Conservation (phyloP, 2,329 filamentous ascomycete genomes). For the Anisogramma anomala region DNA sequence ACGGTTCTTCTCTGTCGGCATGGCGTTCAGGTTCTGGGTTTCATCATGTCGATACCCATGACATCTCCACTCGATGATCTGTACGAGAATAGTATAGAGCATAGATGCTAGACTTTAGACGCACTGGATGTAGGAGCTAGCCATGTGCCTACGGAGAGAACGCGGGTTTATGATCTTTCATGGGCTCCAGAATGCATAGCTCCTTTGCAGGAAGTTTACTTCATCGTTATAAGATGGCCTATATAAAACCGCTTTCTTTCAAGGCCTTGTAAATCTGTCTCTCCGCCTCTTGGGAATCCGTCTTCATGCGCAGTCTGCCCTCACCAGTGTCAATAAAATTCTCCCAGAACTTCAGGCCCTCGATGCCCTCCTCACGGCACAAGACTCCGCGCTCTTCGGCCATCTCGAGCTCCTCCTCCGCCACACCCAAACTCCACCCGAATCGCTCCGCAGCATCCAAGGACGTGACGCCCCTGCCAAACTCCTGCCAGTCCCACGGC, state of each 20-base stretch:
- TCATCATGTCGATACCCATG: conserved; percentile 12
- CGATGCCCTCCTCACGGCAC: conserved; percentile 83
- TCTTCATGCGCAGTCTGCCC: conserved; percentile 20
- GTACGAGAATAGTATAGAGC: conserved; percentile 10
- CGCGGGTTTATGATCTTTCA: neutral
- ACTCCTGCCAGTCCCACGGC: conserved; percentile 63
- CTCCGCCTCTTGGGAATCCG: conserved; percentile 24
- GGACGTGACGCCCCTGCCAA: conserved; percentile 77
- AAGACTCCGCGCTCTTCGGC: conserved; percentile 80
- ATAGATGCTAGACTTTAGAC: neutral
- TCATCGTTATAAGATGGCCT: too few relatives aligned
- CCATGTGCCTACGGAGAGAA: neutral
- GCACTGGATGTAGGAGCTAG: conserved; percentile 5
- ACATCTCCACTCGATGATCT: conserved; percentile 13
- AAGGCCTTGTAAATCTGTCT: conserved; percentile 34
- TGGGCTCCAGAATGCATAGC: neutral
- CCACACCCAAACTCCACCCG: conserved; percentile 94
- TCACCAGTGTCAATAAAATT: conserved; percentile 52
- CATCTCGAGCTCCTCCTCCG: conserved; percentile 93
- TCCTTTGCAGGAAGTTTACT: neutral
- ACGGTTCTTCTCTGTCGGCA: neutral
- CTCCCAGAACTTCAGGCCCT: conserved; percentile 87
- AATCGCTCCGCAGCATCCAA: conserved; percentile 83
- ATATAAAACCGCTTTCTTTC: conserved; percentile 31
- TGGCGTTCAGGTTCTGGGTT: conserved; percentile 10